Percentiles rank a stretch among this genome's conserved stretches.
Conservation (phyloP, 1,284 basidiomycete species). For the Xerocomus amazonicus region DNA sequence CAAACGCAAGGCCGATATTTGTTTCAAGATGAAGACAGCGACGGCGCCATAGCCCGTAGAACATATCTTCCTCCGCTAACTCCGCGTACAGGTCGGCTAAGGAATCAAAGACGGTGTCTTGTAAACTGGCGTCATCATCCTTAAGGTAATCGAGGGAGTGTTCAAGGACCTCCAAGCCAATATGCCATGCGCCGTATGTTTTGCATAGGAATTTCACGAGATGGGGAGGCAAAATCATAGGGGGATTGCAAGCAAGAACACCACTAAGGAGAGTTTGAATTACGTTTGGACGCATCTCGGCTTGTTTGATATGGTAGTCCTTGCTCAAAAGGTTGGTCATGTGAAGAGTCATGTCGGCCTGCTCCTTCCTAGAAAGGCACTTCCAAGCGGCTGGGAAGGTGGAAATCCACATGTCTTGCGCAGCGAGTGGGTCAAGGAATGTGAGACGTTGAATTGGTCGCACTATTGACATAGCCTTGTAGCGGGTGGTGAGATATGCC, state of each 20-base stretch:
- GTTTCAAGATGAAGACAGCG: conserved; percentile 89
- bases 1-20: conserved; percentile 88
- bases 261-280: conserved; percentile 90
- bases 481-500: conserved; percentile 41
- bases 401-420: conserved; percentile 88
- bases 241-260: conserved; percentile 79
- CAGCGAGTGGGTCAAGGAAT: conserved; percentile 74
- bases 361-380: conserved; percentile 82
- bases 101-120: conserved; percentile 87
- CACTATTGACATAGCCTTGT: conserved; percentile 59
- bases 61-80: conserved; percentile 94
- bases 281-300: conserved; percentile 90
- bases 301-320: conserved; percentile 90
- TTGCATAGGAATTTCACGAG: conserved; percentile 96
- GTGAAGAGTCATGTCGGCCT: conserved; percentile 85
- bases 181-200: conserved; percentile 95
- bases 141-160: conserved; percentile 69
- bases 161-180: conserved; percentile 86
- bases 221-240: conserved; percentile 89
- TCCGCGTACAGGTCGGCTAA: conserved; percentile 96
- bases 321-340: conserved; percentile 90
- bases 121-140: conserved; percentile 79
- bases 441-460: conserved; percentile 81
- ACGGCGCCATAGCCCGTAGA: conserved; percentile 94
- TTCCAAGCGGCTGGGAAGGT: conserved; percentile 90